Conservation (phyloP, 495 filamentous ascomycete genomes). For the Aspergillus asperescens region DNA sequence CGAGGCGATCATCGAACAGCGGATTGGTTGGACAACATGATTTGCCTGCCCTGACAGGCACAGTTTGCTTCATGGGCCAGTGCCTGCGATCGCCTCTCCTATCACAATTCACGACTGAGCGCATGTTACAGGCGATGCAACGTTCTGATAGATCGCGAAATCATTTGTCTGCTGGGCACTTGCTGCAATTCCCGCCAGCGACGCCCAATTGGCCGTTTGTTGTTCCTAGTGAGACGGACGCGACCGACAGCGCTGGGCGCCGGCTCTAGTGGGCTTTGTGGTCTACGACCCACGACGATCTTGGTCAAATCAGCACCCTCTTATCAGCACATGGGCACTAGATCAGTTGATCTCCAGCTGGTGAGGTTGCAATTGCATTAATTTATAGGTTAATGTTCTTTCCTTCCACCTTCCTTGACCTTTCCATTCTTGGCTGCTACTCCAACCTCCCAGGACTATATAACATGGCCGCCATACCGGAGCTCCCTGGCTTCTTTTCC, state of each 20-base stretch:
- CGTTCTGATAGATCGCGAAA: slow-evolving; percentile 16
- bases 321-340: slow-evolving; percentile 36
- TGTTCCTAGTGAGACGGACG: slow-evolving; percentile 8
- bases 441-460: slow-evolving; percentile 8
- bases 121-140: slow-evolving; percentile 16
- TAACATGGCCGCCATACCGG: not conserved
- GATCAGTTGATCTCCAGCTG: slow-evolving; percentile 8
- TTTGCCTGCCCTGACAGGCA: slow-evolving; percentile 4
- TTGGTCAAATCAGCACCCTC: slow-evolving; percentile 28
- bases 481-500: not conserved
- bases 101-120: slow-evolving; percentile 2
- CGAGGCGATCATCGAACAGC: not conserved
- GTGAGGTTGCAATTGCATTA: not conserved
- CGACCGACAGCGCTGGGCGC: no score
- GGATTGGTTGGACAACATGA: not conserved
- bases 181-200: slow-evolving; percentile 1
- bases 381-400: not conserved
- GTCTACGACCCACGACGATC: no score
- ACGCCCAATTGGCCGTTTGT: slow-evolving; percentile 16
- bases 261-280: no score
- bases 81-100: slow-evolving; percentile 8
- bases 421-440: not conserved
- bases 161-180: slow-evolving; percentile 1
- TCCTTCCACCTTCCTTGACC: slow-evolving; percentile 2
- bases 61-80: slow-evolving; percentile 6